A percentile compares a stretch with the other conserved stretches of the same genome.
phyloP scores from a whole-genome alignment of 768 basidiomycete genomes.

The Pulveroboletus sp. region DNA sequence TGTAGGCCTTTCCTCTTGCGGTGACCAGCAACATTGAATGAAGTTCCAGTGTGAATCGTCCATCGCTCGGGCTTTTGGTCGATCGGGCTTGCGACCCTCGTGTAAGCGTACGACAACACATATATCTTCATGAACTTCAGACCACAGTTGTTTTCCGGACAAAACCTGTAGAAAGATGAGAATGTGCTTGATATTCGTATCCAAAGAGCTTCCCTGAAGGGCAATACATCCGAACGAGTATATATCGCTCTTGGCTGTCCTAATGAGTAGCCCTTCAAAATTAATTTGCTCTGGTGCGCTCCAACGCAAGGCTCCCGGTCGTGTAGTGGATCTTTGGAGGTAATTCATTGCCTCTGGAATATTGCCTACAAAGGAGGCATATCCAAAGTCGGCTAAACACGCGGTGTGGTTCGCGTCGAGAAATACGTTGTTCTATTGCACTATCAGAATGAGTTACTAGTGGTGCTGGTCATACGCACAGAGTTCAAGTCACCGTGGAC shows the following conservation, averaged over 20 bases:
- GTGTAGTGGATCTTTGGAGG: no score
- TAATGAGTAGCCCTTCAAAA: conserved; percentile 5
- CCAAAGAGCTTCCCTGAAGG: conserved; percentile 15
- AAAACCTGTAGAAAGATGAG: conserved; percentile 16
- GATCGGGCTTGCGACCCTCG: neutral
- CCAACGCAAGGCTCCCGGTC: neutral
- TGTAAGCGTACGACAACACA: conserved; percentile 10
- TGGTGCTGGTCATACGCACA: no score
- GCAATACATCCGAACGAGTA: conserved; percentile 27
- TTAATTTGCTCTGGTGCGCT: conserved; percentile 23
- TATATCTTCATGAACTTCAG: neutral
- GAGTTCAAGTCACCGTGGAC: no score
- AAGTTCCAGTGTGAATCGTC: conserved; percentile 2
- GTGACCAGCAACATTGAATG: conserved; percentile 2
- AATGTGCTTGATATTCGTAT: neutral
- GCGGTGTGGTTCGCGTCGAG: no score
- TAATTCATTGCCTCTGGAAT: no score
- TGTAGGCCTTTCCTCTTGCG: neutral
- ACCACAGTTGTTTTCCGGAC: conserved; percentile 7
- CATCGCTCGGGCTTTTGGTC: neutral
- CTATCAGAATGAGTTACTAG: no score
- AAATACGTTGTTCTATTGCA: no score
- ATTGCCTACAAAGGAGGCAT: no score
- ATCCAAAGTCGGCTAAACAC: no score
- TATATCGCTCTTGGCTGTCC: conserved; percentile 6